A percentile compares a stretch with the other conserved stretches of the same genome.
phyloP scores from a whole-genome alignment of 345 rosid genomes.

The Dimocarpus longan region DNA sequence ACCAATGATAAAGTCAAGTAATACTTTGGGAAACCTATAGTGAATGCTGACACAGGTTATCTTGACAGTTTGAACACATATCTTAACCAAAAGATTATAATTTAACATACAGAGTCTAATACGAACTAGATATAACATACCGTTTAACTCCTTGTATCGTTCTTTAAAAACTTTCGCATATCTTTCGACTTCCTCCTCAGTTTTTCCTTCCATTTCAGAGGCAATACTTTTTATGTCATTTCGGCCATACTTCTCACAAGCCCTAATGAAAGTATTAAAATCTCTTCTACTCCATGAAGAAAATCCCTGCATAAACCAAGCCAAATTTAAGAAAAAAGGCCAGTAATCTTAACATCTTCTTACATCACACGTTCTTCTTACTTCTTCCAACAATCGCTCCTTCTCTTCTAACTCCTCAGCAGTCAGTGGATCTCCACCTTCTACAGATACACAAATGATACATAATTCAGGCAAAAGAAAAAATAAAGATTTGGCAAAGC shows the following conservation, averaged over 20 bases:
- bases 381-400: slow-evolving; percentile 90
- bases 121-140: slow-evolving; percentile 33
- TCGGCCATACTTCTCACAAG: slow-evolving; percentile 98
- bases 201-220: slow-evolving; percentile 94
- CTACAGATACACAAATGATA: slow-evolving; percentile 33
- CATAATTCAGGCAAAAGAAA: slow-evolving; percentile 21
- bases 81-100: neutral
- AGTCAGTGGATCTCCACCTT: slow-evolving; percentile 90
- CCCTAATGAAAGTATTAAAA: slow-evolving; percentile 83
- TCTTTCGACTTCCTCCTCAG: slow-evolving; percentile 91
- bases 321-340: slow-evolving; percentile 18
- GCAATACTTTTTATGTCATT: slow-evolving; percentile 79
- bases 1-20: neutral
- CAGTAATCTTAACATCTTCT: slow-evolving; percentile 20
- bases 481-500: slow-evolving; percentile 1
- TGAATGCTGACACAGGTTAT: neutral
- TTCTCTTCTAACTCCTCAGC: slow-evolving; percentile 97
- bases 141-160: slow-evolving; percentile 86
- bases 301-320: slow-evolving; percentile 63
- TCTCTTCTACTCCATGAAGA: slow-evolving; percentile 98
- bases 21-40: neutral
- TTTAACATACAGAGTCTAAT: neutral
- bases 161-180: slow-evolving; percentile 86
- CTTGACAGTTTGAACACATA: neutral
- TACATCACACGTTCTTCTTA: slow-evolving; percentile 27